Base-by-base conservation (phyloP, 148 eudicot species). In the Camellia japonica region DNA sequence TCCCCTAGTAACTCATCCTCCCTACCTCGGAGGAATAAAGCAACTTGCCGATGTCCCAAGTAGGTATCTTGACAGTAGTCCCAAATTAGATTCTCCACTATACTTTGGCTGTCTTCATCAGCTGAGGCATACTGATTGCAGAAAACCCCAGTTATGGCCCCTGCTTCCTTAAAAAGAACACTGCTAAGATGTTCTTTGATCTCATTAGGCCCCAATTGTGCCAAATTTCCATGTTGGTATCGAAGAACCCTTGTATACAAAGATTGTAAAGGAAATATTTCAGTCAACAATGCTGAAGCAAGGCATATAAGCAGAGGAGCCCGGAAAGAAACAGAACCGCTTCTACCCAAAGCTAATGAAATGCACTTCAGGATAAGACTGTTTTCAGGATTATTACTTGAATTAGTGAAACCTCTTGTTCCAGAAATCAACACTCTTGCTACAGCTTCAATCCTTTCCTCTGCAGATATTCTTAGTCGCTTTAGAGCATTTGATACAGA, bases 161-260 rank as follows among this genome's bases (percentile, higher is more conserved):
- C 99, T 44, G 98, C 97, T 84, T 96, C 99, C 87, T 82, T 96
- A 80, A 96, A 96, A 69, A 85, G 72, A 71, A 84, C 62, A 80
- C 89, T 83, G 70, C 78, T 82, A 65, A 86, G 84, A 87, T 93
- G 99, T 62, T 88, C 82, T 82, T 87, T 89, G 63, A 91, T 82
- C 82, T 74, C 89, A 83, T 64, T 80, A 79, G 61, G 80, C 43
- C 74, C 77, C 30, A 73, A 58, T n/a, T 30, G 75, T n/a, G 46
- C 61, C 42, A 71, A 63, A 82, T 73, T 79, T 38, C 80, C 87
- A 15, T 14, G 46, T 68, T 87, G 86, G 65, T 62, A 71, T 73
- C 78, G 77, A 71, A 92, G 87, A 66, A 91, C 80, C 79, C 77
- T 82, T 14, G 63, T 46, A 81, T 92, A 91, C 55, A 90, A 77